Evolutionary conservation across 108 stramenopile species (phyloP), one percentile per base, ranked within the genome.

Genomic region (Schizochytrium sp.): DNA sequence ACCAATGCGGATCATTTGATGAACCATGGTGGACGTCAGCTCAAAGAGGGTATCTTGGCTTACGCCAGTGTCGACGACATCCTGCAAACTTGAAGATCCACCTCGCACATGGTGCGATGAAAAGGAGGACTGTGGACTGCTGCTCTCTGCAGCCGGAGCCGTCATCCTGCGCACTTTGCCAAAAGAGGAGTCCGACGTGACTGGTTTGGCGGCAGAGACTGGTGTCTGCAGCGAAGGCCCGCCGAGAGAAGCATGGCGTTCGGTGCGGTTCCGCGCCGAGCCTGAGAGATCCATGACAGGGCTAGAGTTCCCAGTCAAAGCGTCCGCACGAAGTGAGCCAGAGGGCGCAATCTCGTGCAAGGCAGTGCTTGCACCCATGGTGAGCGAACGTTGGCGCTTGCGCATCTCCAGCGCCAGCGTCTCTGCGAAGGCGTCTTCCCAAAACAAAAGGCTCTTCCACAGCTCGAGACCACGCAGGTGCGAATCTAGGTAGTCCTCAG

Each of bases 1-100:
- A 6, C 76, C 76, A 12, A 83, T 83, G n/a, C 76, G 45, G 28
- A 83, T 83, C 76, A 83, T 83, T 53, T 83, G 76, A 45, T 83
- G 51, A 1, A 83, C 51, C 76, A 83, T 83, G 45, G 48, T 83
- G 10, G 76, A 83, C 25, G 76, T 25, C 18, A 83, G 76, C 76
- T 83, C 51, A 23, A 83, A 83, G 2, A 83, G 51, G 18, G 51
- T 47, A 12, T 83, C 76, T 23, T 83, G 76, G n/a, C 51, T 18
- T 0, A 83, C 51, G 51, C 48, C 51, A 12, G 18, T 12, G 10
- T 83, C n/a, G 3, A 23, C 3, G 1, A 34, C 34, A 34, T 34
- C 34, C 34, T 34, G 34, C 34, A 34, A 34, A 34, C 34, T 34
- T 34, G 34, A 34, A 34, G 34, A 34, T 34, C 34, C 34, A 34